Conservation (phyloP, 805 yeast genomes). For the Isabelozyma heimii region DNA sequence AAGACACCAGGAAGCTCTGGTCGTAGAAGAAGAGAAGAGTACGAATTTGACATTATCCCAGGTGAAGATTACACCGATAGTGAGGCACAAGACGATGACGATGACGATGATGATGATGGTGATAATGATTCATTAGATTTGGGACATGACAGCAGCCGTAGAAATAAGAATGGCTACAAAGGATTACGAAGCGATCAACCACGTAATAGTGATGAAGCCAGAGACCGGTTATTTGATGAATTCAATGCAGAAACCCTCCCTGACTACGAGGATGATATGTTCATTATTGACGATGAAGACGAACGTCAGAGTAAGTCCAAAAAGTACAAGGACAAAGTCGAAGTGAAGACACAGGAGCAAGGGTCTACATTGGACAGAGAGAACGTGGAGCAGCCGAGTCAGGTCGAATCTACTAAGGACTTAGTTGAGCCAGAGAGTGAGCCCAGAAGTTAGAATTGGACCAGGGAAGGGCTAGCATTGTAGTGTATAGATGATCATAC, state of each 20-base stretch:
- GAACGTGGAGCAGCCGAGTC: not conserved
- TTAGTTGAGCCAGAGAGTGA: not conserved
- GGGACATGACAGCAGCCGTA: constrained; percentile 17
- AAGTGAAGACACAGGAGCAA: not conserved
- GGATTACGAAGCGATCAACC: constrained; percentile 1
- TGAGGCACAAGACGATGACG: constrained; percentile 26
- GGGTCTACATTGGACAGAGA: not conserved
- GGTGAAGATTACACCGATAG: constrained; percentile 54
- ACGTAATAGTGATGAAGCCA: constrained; percentile 29
- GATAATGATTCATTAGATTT: constrained; percentile 33
- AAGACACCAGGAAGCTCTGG: constrained; percentile 39
- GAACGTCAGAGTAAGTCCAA: constrained; percentile 12
- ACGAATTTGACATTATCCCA: constrained; percentile 75
- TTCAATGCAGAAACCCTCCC: constrained; percentile 37
- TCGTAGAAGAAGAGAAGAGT: constrained; percentile 65
- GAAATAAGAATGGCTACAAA: constrained; percentile 4
- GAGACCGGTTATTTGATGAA: constrained; percentile 41
- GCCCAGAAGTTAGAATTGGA: not conserved
- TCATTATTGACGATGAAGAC: constrained; percentile 39
- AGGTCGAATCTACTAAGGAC: not conserved
- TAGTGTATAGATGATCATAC: no score
- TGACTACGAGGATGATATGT: constrained; percentile 36
- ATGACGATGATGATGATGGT: constrained; percentile 2
- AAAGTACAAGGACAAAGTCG: not conserved
- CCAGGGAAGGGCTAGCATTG: no score